Percentiles rank a stretch among this genome's conserved stretches.
phyloP scores from a whole-genome alignment of 164 flowering plant genomes.

The Magnolia sinica region DNA sequence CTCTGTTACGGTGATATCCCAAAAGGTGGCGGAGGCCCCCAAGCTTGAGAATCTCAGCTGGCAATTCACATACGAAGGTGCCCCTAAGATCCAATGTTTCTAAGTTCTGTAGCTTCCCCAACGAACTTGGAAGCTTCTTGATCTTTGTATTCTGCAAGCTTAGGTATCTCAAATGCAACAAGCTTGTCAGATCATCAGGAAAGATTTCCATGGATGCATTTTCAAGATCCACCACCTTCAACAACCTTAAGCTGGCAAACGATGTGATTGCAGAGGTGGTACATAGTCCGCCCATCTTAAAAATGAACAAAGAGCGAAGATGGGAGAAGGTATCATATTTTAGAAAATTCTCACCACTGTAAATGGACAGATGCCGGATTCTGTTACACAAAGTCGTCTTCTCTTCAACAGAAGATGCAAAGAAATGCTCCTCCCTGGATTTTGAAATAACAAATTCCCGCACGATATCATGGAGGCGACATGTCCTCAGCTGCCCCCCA shows the following conservation, averaged over 20 bases:
- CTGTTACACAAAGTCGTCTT: neutral
- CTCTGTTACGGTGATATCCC: neutral
- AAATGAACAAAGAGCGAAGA: neutral
- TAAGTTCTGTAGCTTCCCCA: neutral
- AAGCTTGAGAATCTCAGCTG: neutral
- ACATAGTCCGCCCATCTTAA: neutral
- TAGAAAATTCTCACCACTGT: neutral
- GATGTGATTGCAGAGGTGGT: neutral
- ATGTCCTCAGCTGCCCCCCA: neutral
- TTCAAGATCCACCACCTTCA: neutral
- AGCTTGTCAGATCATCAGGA: neutral
- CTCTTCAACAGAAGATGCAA: neutral
- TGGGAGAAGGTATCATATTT: too few relatives aligned
- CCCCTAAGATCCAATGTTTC: neutral
- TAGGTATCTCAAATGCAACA: neutral
- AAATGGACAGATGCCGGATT: too few relatives aligned
- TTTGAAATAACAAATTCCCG: conserved; percentile 9
- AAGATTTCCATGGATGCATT: neutral
- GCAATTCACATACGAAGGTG: neutral
- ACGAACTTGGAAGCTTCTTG: neutral
- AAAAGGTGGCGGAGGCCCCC: neutral
- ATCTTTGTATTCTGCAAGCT: neutral
- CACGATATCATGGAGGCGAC: conserved; percentile 18
- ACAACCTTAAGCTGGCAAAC: neutral
- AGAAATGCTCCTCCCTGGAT: conserved; percentile 3